phyloP scores from a whole-genome alignment of 2,329 filamentous ascomycete genomes.

The Graphiopsis chlorocephala region DNA sequence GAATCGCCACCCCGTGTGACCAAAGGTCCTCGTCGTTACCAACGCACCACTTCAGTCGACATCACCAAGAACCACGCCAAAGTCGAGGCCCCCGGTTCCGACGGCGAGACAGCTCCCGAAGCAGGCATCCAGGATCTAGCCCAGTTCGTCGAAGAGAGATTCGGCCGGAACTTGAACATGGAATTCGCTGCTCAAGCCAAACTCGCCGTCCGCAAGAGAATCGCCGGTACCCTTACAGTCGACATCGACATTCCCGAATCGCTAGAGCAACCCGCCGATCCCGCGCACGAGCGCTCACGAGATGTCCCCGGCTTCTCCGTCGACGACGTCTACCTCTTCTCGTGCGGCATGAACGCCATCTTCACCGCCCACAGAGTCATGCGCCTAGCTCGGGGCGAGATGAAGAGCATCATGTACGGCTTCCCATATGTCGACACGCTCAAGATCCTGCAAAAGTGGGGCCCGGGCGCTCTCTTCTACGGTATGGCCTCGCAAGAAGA shows the following conservation, averaged over 20 bases:
- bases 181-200: slow-evolving; percentile 78
- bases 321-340: slow-evolving; percentile 84
- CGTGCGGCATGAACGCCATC: slow-evolving; percentile 92
- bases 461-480: slow-evolving; percentile 84
- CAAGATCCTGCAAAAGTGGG: slow-evolving; percentile 93
- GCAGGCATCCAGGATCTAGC: slow-evolving; percentile 63
- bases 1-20: slow-evolving; percentile 39
- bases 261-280: slow-evolving; percentile 43
- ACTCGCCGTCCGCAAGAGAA: slow-evolving; percentile 78
- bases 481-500: slow-evolving; percentile 74
- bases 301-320: slow-evolving; percentile 66
- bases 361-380: slow-evolving; percentile 81
- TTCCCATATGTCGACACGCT: slow-evolving; percentile 97
- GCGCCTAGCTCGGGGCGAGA: slow-evolving; percentile 59
- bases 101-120: slow-evolving; percentile 23
- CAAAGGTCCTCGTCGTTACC: slow-evolving; percentile 80
- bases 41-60: slow-evolving; percentile 58
- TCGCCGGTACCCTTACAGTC: slow-evolving; percentile 77
- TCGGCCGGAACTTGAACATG: slow-evolving; percentile 83
- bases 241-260: slow-evolving; percentile 66
- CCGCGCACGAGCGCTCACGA: slow-evolving; percentile 35
- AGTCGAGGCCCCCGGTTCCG: slow-evolving; percentile 14
- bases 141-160: slow-evolving; percentile 88
- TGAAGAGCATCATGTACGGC: slow-evolving; percentile 86
- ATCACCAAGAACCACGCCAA: slow-evolving; percentile 24